These are phyloP conservation scores for Elaeis guineensis DNA, from an alignment of 176 grass and related monocot genomes.

Conservation along the genomic window DNA sequence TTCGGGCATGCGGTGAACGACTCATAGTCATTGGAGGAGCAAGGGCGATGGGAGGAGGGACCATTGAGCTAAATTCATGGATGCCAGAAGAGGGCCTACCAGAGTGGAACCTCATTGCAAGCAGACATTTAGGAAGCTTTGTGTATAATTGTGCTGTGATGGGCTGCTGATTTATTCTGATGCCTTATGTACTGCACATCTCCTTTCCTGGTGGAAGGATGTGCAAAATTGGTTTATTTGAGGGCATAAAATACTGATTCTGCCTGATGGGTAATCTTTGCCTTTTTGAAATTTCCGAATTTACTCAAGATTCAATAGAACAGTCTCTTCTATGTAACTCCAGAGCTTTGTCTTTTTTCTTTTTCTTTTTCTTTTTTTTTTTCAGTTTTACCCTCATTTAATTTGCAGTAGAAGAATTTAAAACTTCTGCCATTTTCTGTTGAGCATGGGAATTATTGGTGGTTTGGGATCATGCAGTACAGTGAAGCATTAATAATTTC, in stretches of 20 bases:
- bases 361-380: not conserved
- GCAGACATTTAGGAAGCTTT: slow-evolving; percentile 25
- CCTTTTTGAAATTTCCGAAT: slow-evolving; percentile 31
- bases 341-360: slow-evolving; percentile 11
- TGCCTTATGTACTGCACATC: slow-evolving; percentile 32
- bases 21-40: slow-evolving; percentile 41
- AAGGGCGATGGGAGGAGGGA: slow-evolving; percentile 20
- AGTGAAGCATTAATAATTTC: too few species aligned
- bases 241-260: slow-evolving; percentile 26
- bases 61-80: slow-evolving; percentile 46
- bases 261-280: slow-evolving; percentile 30
- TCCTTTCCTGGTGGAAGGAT: slow-evolving; percentile 28
- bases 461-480: too few species aligned
- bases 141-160: slow-evolving; percentile 60
- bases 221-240: slow-evolving; percentile 16
- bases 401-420: not conserved
- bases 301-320: slow-evolving; percentile 35
- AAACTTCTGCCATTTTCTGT: too few species aligned
- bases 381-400: slow-evolving; percentile 31
- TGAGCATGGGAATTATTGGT: too few species aligned
- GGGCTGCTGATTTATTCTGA: slow-evolving; percentile 41
- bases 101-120: slow-evolving; percentile 36
- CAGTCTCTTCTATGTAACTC: slow-evolving; percentile 28
- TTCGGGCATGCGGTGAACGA: slow-evolving; percentile 38
- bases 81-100: slow-evolving; percentile 25